Evolutionary conservation across 352 stramenopile genomes (phyloP).

Genomic region (Discostella stelligera): DNA sequence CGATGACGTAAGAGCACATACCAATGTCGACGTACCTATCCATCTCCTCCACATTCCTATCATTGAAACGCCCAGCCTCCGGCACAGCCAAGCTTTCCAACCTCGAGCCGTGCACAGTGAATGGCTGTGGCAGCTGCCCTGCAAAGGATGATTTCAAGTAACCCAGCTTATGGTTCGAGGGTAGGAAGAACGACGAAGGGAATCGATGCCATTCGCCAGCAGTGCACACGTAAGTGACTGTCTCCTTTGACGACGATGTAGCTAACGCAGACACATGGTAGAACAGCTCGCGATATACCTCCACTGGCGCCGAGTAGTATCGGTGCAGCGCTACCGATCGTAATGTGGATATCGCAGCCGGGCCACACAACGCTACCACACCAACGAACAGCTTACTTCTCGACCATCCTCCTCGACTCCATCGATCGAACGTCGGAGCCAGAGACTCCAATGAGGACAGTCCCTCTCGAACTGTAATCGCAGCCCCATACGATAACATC

Average conservation of each 20-base stretch:
- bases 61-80: constrained; percentile 87
- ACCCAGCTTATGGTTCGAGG: constrained; percentile 82
- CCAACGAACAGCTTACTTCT: constrained; percentile 13
- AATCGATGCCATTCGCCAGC: constrained; percentile 98
- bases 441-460: not conserved
- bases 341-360: constrained; percentile 59
- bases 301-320: constrained; percentile 80
- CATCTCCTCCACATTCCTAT: constrained; percentile 89
- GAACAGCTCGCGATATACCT: constrained; percentile 63
- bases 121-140: constrained; percentile 92
- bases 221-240: constrained; percentile 87
- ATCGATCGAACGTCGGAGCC: not conserved
- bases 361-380: constrained; percentile 34
- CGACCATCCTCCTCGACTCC: not conserved
- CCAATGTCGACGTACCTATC: constrained; percentile 85
- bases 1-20: constrained; percentile 89
- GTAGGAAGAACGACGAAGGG: constrained; percentile 94
- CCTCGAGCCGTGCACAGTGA: constrained; percentile 75
- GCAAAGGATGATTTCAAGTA: constrained; percentile 92
- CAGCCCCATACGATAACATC: constrained; percentile 69
- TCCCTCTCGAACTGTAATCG: constrained; percentile 25
- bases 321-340: constrained; percentile 67
- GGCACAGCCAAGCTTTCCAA: constrained; percentile 23
- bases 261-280: constrained; percentile 2
- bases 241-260: constrained; percentile 1